Base-by-base conservation (phyloP, 2,329 filamentous ascomycete species). In the Zopfia rhizophila region DNA sequence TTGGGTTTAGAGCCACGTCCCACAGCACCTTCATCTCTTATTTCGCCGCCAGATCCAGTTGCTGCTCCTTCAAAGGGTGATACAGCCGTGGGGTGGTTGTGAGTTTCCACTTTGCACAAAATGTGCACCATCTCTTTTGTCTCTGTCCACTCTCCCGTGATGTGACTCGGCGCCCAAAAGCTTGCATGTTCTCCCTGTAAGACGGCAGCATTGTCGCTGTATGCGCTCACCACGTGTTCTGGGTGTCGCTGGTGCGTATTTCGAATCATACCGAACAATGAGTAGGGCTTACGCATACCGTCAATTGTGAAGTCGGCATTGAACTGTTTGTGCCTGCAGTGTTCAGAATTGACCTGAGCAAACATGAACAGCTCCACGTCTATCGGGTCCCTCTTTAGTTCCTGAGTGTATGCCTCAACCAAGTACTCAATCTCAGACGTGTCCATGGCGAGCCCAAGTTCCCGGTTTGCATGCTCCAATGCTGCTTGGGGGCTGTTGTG, bases 311-410 rank as follows among this genome's bases (percentile, higher is more conserved):
- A 99, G 48, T 86, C 87, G 19, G 94, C 92, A 72, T 99, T 99
- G 82, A 99, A 99, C 62, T 95, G 89, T 78, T 97, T 96, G 68
- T 87, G 84, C 47, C 84, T 76, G 66, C 84, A 96, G 74, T 97
- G 93, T 79, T 99, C 94, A 3, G 93, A 97, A 78, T 97, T 97
- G 70, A 99, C 93, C 75, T 99, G 94, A 12, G 93, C 93, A 72
- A 97, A 99, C 94, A 97, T 97, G 80, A 97, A 97, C 16, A 97
- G 81, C 75, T 99, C 94, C 31, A 97, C 90, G 69, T 97, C 94
- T 50, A 91, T 87, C 1, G 90, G 90, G 36, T 82, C 77, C 25
- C 86, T 78, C 52, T 84, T 82, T 13, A 87, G 77, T 45, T 79
- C 82, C 25, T 84, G 78, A 5, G 84, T 84, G 72, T 91, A 94